These are phyloP conservation scores for Cyamopsis tetragonoloba DNA, from an alignment of 306 rosid genomes.

Conservation along the genomic window DNA sequence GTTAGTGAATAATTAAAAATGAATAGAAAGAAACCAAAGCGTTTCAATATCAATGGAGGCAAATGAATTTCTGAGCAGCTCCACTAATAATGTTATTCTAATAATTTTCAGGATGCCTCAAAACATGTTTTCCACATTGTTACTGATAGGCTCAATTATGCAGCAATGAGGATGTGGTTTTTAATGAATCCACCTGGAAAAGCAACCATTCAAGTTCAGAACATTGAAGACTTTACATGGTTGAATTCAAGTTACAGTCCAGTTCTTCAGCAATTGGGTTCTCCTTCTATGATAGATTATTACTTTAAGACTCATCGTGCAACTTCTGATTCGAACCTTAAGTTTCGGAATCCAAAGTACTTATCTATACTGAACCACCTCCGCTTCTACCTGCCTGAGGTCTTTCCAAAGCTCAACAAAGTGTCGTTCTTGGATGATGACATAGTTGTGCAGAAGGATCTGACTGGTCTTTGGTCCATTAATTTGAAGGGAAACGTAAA, in stretches of 20 bases:
- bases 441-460: constrained; percentile 86
- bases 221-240: constrained; percentile 90
- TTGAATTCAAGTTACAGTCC: constrained; percentile 93
- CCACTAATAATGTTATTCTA: constrained; percentile 16
- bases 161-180: constrained; percentile 99
- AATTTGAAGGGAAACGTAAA: constrained; percentile 84
- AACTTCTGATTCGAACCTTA: constrained; percentile 72
- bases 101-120: constrained; percentile 61
- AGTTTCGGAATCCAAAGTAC: constrained; percentile 91
- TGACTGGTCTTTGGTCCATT: constrained; percentile 73
- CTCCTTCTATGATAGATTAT: constrained; percentile 82
- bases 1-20: neutral
- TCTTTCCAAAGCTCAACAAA: constrained; percentile 86
- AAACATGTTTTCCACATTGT: constrained; percentile 89
- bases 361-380: constrained; percentile 91
- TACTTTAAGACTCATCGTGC: constrained; percentile 78
- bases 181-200: constrained; percentile 71
- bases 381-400: constrained; percentile 88
- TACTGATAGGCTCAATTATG: constrained; percentile 91
- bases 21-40: neutral
- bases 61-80: constrained; percentile 20
- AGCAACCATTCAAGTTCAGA: constrained; percentile 80
- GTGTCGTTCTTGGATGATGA: constrained; percentile 94
- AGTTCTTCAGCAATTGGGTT: constrained; percentile 82
- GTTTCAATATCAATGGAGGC: neutral